Evolutionary conservation across 495 filamentous ascomycete genomes (phyloP).

Genomic region (Rostrohypoxylon terebratum): DNA sequence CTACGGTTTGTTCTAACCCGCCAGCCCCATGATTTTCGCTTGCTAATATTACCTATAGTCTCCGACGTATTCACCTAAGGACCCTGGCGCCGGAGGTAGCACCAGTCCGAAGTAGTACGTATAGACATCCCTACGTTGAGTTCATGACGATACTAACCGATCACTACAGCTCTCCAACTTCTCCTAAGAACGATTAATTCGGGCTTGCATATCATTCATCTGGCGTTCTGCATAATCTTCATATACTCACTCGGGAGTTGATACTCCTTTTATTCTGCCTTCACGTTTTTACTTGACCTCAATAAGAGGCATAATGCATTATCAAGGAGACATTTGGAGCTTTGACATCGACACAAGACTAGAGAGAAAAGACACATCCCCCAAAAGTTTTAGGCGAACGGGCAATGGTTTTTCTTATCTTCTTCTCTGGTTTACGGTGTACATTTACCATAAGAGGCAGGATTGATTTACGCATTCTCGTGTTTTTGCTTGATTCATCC

Average conservation of each 20-base stretch:
- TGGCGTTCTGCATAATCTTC: constrained; percentile 27
- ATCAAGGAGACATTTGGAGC: constrained; percentile 22
- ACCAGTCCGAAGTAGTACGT: constrained; percentile 42
- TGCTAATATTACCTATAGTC: constrained; percentile 41
- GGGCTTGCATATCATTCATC: constrained; percentile 38
- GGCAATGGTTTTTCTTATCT: background rate
- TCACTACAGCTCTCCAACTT: constrained; percentile 32
- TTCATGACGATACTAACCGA: constrained; percentile 12
- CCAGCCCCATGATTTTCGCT: background rate
- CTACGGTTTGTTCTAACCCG: constrained; percentile 50
- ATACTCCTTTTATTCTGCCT: constrained; percentile 1
- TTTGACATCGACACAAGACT: constrained; percentile 23
- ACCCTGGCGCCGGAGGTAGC: constrained; percentile 36
- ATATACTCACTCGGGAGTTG: constrained; percentile 24
- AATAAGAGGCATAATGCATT: constrained; percentile 36
- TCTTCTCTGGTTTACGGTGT: constrained; percentile 17
- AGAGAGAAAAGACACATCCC: constrained; percentile 20
- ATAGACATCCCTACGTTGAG: background rate
- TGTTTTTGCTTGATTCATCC: background rate
- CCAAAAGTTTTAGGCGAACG: constrained; percentile 11
- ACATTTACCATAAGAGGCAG: constrained; percentile 12
- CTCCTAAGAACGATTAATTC: constrained; percentile 43
- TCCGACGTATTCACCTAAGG: constrained; percentile 39
- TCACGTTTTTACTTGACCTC: constrained; percentile 10
- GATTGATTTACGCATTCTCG: constrained; percentile 9